Conservation (phyloP, 129 eudicot genomes). For the Flaveria linearis region DNA sequence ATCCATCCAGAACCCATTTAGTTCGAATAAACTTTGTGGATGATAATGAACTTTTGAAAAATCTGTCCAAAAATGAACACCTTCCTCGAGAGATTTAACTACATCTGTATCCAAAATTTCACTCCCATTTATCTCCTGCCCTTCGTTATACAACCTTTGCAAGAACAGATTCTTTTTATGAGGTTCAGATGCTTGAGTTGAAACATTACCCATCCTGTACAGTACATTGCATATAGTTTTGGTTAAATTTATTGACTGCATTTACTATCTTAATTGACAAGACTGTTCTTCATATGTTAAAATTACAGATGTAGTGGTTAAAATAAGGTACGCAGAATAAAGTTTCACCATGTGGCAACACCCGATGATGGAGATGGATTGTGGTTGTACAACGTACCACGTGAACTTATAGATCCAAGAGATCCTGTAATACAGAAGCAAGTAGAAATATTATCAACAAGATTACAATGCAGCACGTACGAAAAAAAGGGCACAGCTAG, state of each 20-base stretch:
- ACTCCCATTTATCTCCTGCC: constrained; percentile 36
- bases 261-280: neutral
- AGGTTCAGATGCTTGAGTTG: constrained; percentile 68
- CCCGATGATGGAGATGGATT: constrained; percentile 36
- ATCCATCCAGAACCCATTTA: constrained; percentile 70
- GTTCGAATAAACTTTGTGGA: constrained; percentile 84
- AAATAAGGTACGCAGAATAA: neutral
- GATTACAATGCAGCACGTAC: neutral
- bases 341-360: constrained; percentile 74
- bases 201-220: constrained; percentile 73
- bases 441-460: neutral
- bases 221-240: constrained; percentile 9
- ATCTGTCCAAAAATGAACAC: constrained; percentile 87
- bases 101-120: constrained; percentile 67
- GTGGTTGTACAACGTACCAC: constrained; percentile 78
- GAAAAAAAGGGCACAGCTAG: neutral
- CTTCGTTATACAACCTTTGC: constrained; percentile 73
- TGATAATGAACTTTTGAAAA: constrained; percentile 92
- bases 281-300: neutral
- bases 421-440: constrained; percentile 53
- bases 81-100: constrained; percentile 68
- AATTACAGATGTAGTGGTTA: neutral
- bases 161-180: constrained; percentile 72
- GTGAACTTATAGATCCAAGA: constrained; percentile 84
- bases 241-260: constrained; percentile 1